Evolutionary conservation across 169 alveolate genomes (phyloP), one percentile per base, ranked within the genome.

Genomic region (Cryptosporidium muris): DNA sequence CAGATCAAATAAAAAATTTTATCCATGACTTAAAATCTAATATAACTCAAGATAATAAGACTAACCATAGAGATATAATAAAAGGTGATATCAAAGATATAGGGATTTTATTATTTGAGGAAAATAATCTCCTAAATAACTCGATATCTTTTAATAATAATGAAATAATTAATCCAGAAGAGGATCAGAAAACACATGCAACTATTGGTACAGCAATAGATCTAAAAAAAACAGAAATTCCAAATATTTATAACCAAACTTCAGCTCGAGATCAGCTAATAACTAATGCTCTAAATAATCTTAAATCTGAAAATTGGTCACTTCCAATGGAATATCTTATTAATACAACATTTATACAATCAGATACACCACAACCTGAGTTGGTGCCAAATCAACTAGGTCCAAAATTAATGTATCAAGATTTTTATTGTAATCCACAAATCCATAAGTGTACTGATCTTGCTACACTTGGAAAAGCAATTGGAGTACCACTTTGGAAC

Each of bases 331-430:
- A 74, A 45, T 66, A 74, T 37, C 7, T 74, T 25, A 74, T 74
- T 14, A 74, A 74, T 74, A 60, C 85, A 74, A 74, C 85, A 4
- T 74, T 74, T 74, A 54, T 74, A 9, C 8, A 74, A 47, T 68
- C 85, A 8, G 85, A 68, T 4, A 74, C 85, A 40, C 51, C 54
- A 37, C 85, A 74, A 25, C 85, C 85, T 25, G 63, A 74, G 16
- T 48, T 74, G 7, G 85, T 74, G 40, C 85, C 85, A 9, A 74
- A 74, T 38, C 85, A 74, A 74, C 40, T 74, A 63, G 85, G 85
- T 2, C 85, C 85, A 47, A 74, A 74, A 36, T 66, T 58, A n/a
- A 74, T 42, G 36, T 38, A 37, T 43, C 66, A 60, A 74, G 85
- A 74, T 43, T 74, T 74, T 60, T 74, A 74, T 11, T 74, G 85